Evolutionary conservation across 192 early-diverging fungal species (phyloP).

Genomic region (Rhizophagus sp.): DNA sequence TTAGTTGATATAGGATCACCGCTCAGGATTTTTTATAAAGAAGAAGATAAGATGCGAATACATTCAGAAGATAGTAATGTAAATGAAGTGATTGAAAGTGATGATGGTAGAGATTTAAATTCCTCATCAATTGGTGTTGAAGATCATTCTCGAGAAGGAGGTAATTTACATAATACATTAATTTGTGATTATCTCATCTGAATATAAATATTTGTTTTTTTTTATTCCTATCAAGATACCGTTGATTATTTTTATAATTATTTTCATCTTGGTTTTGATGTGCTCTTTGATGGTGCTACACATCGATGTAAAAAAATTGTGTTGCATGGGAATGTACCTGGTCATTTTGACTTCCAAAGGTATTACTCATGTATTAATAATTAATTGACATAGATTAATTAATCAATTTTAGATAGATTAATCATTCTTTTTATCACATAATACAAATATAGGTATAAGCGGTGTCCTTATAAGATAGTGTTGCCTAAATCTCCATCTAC

Average conservation of each 20-base stretch:
- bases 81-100: slow-evolving; percentile 32
- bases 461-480: slow-evolving; percentile 54
- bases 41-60: slow-evolving; percentile 74
- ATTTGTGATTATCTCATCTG: neutral
- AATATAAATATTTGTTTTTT: too few relatives aligned
- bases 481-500: slow-evolving; percentile 31
- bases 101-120: neutral
- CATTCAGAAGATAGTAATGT: slow-evolving; percentile 48
- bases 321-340: slow-evolving; percentile 69
- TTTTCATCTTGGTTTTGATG: slow-evolving; percentile 71
- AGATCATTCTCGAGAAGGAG: neutral
- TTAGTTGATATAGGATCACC: slow-evolving; percentile 70
- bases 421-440: neutral
- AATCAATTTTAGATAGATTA: neutral
- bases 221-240: slow-evolving; percentile 29
- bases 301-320: slow-evolving; percentile 74
- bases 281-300: slow-evolving; percentile 65
- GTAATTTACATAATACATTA: neutral
- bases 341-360: slow-evolving; percentile 70
- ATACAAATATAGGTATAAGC: slow-evolving; percentile 49
- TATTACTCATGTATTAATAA: slow-evolving; percentile 39
- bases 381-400: neutral
- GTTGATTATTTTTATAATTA: slow-evolving; percentile 80
- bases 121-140: neutral
- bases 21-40: slow-evolving; percentile 60